Evolutionary conservation across 2,329 filamentous ascomycete species (phyloP).

Genomic region (Calonectria honghensis): DNA sequence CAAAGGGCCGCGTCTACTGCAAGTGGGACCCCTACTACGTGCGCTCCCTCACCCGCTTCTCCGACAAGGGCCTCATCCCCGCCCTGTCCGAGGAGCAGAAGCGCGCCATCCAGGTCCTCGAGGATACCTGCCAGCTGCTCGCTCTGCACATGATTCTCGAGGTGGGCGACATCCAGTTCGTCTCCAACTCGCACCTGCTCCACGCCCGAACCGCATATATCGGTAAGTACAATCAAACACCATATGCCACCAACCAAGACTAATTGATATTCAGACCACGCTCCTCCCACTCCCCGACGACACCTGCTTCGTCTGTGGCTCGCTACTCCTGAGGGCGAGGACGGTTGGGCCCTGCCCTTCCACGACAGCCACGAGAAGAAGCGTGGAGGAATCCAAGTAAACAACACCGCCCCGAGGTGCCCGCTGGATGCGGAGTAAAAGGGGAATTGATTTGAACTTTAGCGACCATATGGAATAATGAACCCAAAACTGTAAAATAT

Average conservation of each 20-base stretch:
- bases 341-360: conserved; percentile 90
- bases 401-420: conserved; percentile 84
- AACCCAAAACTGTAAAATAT: conserved; percentile 26
- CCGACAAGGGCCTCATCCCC: conserved; percentile 82
- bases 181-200: conserved; percentile 86
- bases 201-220: conserved; percentile 89
- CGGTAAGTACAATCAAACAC: conserved; percentile 38
- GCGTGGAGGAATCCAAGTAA: conserved; percentile 90
- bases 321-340: conserved; percentile 86
- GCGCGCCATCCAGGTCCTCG: conserved; percentile 76
- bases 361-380: conserved; percentile 89
- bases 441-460: conserved; percentile 70
- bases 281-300: conserved; percentile 80
- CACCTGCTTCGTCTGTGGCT: conserved; percentile 92
- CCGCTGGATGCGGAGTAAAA: conserved; percentile 85
- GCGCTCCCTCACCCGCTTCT: conserved; percentile 84
- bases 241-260: background rate
- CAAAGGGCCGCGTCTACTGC: conserved; percentile 71
- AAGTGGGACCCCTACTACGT: conserved; percentile 97
- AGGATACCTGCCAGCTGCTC: conserved; percentile 83
- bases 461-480: conserved; percentile 42
- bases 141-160: conserved; percentile 91
- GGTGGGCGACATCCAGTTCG: conserved; percentile 90
- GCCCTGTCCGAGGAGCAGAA: conserved; percentile 81
- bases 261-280: conserved; percentile 64